phyloP scores from a whole-genome alignment of 2,329 filamentous ascomycete species.

The Fusarium pininemorale region DNA sequence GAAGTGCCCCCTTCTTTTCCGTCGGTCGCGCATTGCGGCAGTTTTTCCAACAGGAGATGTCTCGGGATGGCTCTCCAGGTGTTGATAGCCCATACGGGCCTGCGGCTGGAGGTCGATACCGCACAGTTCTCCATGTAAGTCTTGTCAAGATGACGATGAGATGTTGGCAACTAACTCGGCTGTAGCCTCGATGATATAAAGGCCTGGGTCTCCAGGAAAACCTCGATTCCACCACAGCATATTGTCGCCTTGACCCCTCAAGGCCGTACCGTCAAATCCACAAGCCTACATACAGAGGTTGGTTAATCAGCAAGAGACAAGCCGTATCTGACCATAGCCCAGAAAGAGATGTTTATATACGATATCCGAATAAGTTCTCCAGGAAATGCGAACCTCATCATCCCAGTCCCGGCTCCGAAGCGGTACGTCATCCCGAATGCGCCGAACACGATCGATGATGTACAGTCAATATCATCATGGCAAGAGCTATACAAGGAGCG shows the following conservation, averaged over 20 bases:
- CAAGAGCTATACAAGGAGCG: conserved; percentile 84
- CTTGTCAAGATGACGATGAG: neutral
- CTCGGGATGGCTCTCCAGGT: conserved; percentile 86
- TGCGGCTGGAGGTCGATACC: conserved; percentile 82
- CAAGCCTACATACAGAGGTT: conserved; percentile 83
- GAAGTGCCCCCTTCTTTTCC: conserved; percentile 12
- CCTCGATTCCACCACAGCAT: conserved; percentile 76
- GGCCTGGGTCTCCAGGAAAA: conserved; percentile 79
- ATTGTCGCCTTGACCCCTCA: conserved; percentile 88
- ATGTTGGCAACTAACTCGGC: conserved; percentile 16
- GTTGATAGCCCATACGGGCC: conserved; percentile 92
- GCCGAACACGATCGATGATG: conserved; percentile 84
- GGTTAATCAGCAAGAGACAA: neutral
- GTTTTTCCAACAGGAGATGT: conserved; percentile 55
- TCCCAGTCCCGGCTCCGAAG: conserved; percentile 61
- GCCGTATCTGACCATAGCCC: conserved; percentile 19
- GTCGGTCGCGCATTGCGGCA: conserved; percentile 42
- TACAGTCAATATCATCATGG: conserved; percentile 87
- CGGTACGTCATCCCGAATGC: conserved; percentile 69
- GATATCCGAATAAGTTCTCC: conserved; percentile 77
- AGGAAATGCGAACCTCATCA: conserved; percentile 54
- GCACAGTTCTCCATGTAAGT: conserved; percentile 76
- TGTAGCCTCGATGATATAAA: conserved; percentile 83
- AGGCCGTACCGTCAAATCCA: conserved; percentile 84
- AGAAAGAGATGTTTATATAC: conserved; percentile 93